phyloP scores from a whole-genome alignment of 2,329 filamentous ascomycete genomes.

The Aspergillus felis region DNA sequence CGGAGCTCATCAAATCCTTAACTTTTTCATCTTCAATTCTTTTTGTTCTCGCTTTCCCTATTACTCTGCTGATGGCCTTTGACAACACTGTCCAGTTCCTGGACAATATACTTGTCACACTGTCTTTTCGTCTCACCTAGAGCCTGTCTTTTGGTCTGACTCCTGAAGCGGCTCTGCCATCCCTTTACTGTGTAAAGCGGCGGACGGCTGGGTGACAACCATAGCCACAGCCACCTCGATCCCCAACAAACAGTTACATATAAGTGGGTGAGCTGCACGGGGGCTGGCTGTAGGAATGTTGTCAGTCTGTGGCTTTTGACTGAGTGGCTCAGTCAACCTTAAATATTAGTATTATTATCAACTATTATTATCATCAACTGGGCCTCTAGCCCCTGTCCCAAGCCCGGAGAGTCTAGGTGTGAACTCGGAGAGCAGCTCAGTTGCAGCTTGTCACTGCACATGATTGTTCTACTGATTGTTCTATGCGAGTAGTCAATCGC shows the following conservation, averaged over 20 bases:
- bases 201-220: neutral
- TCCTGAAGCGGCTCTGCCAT: neutral
- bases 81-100: neutral
- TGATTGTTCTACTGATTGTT: neutral
- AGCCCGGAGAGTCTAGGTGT: neutral
- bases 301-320: neutral
- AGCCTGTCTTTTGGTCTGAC: neutral
- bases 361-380: neutral
- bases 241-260: too few species aligned
- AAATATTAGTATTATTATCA: neutral
- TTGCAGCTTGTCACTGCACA: neutral
- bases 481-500: too few species aligned
- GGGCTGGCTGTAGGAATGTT: neutral
- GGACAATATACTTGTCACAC: neutral
- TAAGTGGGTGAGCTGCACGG: neutral
- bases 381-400: neutral
- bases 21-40: neutral
- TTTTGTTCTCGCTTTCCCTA: neutral
- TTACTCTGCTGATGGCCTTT: neutral
- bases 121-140: too few species aligned
- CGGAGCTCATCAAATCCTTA: neutral
- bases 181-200: neutral
- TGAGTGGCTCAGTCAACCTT: neutral
- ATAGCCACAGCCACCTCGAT: neutral
- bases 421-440: neutral